These are phyloP conservation scores for Nakaseomyces uthaithaninus DNA, from an alignment of 1,139 yeast species.

Conservation along the genomic window DNA sequence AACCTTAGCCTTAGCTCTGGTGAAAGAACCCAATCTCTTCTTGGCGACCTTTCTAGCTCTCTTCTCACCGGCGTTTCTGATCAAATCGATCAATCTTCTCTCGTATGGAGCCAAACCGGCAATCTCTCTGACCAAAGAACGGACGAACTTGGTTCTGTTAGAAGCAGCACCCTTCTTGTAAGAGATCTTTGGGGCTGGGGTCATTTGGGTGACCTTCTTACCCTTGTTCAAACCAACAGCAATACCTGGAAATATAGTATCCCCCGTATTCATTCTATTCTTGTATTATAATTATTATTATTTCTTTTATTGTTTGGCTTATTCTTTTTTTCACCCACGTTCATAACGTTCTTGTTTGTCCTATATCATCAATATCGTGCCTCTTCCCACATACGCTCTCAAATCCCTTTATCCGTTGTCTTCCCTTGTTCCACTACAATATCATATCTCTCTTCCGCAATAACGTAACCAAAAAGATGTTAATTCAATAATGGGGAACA, in stretches of 20 bases:
- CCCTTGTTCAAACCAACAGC: slow-evolving; percentile 99
- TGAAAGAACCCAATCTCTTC: slow-evolving; percentile 99
- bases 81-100: slow-evolving; percentile 97
- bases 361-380: neutral
- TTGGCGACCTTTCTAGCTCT: slow-evolving; percentile 99
- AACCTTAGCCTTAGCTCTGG: slow-evolving; percentile 99
- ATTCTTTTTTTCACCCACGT: too few relatives aligned
- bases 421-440: too few relatives aligned
- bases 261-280: neutral
- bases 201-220: slow-evolving; percentile 91
- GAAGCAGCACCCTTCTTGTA: slow-evolving; percentile 96
- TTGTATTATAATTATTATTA: neutral
- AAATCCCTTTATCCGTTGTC: too few relatives aligned
- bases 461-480: too few relatives aligned
- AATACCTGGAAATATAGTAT: slow-evolving; percentile 50
- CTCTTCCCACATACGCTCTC: too few relatives aligned
- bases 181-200: slow-evolving; percentile 89
- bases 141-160: slow-evolving; percentile 93
- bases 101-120: slow-evolving; percentile 99
- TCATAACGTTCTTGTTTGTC: neutral
- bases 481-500: too few relatives aligned
- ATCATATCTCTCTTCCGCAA: too few relatives aligned
- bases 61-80: slow-evolving; percentile 99
- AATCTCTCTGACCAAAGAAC: slow-evolving; percentile 93
- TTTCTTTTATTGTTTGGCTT: neutral